Conservation (phyloP, 1,284 basidiomycete species). For the Malassezia brasiliensis region DNA sequence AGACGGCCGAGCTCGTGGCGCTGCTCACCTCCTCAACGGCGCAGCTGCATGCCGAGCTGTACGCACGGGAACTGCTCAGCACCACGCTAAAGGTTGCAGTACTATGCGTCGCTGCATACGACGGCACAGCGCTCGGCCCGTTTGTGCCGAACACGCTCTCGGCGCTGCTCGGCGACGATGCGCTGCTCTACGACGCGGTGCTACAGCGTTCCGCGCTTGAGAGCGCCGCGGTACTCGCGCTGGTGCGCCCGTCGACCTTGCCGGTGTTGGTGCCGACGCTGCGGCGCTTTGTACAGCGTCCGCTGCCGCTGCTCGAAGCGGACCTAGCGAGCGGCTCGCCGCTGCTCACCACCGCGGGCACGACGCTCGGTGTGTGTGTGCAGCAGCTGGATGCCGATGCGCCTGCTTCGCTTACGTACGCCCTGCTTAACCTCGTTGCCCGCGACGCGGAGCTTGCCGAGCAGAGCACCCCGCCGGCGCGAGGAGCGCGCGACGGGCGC, state of each 20-base stretch:
- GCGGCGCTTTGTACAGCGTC: conserved; percentile 76
- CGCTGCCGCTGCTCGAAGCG: conserved; percentile 70
- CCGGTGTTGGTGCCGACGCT: conserved; percentile 67
- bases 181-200: conserved; percentile 67
- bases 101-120: conserved; percentile 66
- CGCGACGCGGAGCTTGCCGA: conserved; percentile 53
- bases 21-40: background rate
- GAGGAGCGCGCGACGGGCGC: conserved; percentile 19
- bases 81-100: conserved; percentile 69
- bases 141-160: conserved; percentile 64
- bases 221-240: conserved; percentile 66
- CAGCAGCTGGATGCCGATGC: conserved; percentile 76
- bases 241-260: conserved; percentile 72
- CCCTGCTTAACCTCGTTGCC: conserved; percentile 80
- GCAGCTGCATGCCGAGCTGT: conserved; percentile 21
- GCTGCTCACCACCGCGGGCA: conserved; percentile 71
- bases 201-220: conserved; percentile 78
- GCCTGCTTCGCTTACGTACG: conserved; percentile 90
- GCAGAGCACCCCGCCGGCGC: conserved; percentile 21
- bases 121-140: conserved; percentile 55
- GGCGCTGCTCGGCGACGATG: conserved; percentile 67
- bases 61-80: conserved; percentile 29
- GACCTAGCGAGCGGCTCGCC: conserved; percentile 59
- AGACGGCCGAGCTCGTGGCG: background rate
- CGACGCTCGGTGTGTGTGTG: conserved; percentile 79